Percentiles rank a stretch among this genome's conserved stretches.
These are phyloP conservation scores for Paramecium bursaria DNA, from an alignment of 73 alveolate species.

Conservation along the genomic window DNA sequence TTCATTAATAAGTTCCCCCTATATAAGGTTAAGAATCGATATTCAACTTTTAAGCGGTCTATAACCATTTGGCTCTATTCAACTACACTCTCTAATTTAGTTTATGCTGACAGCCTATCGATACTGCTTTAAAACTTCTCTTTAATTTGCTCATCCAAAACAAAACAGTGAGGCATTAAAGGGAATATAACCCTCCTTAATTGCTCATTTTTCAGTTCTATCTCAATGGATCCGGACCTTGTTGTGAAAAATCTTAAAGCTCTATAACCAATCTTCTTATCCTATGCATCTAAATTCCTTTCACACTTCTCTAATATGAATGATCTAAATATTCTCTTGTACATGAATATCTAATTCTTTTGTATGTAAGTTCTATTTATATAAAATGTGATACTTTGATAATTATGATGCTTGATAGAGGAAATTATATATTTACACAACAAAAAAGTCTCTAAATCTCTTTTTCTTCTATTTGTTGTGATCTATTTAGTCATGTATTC, in stretches of 20 bases:
- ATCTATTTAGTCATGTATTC: constrained; percentile 42
- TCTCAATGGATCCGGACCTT: constrained; percentile 35
- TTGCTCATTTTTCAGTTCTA: not conserved
- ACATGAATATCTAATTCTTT: not conserved
- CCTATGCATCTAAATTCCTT: constrained; percentile 2
- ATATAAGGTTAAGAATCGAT: not conserved
- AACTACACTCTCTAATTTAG: constrained; percentile 38
- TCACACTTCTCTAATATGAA: not conserved
- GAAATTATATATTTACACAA: not conserved
- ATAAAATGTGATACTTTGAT: constrained; percentile 1
- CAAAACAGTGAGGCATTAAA: constrained; percentile 58
- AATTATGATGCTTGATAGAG: constrained; percentile 29
- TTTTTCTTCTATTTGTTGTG: constrained; percentile 19
- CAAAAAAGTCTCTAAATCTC: not conserved
- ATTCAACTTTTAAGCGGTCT: constrained; percentile 9
- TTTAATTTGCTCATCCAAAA: constrained; percentile 1
- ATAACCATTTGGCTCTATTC: not conserved
- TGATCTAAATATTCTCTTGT: not conserved
- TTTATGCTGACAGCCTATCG: constrained; percentile 14
- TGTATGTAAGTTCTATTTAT: not conserved
- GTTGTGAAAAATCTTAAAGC: constrained; percentile 59
- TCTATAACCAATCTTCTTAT: constrained; percentile 48
- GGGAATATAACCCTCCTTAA: constrained; percentile 25
- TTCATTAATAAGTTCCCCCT: constrained; percentile 16
- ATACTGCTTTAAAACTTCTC: constrained; percentile 23